Evolutionary conservation across 2,329 filamentous ascomycete species (phyloP).

Genomic region (Colletotrichum horii): DNA sequence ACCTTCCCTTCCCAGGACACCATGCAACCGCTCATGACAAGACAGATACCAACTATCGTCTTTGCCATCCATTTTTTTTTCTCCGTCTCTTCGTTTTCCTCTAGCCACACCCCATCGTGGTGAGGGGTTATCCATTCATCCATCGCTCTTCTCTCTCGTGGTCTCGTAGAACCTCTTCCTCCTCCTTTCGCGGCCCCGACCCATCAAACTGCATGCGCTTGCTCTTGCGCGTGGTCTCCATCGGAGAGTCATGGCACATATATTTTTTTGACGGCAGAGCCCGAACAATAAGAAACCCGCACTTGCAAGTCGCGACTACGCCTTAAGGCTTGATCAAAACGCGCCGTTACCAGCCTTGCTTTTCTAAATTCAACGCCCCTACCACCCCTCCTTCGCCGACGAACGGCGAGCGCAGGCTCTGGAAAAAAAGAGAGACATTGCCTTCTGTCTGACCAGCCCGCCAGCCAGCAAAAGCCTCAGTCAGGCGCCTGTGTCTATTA

Average conservation of each 20-base stretch:
- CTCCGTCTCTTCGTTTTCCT: background rate
- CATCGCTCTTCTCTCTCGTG: background rate
- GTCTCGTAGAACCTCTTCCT: background rate
- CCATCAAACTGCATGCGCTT: conserved; percentile 1
- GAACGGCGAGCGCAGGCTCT: background rate
- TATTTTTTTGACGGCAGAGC: conserved; percentile 10
- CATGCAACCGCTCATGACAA: background rate
- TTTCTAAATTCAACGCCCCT: background rate
- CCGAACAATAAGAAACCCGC: conserved; percentile 1
- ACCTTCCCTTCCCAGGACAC: conserved; percentile 7
- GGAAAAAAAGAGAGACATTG: conserved; percentile 3
- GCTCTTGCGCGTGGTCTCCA: background rate
- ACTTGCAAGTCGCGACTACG: background rate
- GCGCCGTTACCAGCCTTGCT: conserved; percentile 11
- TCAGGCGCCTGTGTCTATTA: conserved; percentile 23
- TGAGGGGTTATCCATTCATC: background rate
- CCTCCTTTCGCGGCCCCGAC: background rate
- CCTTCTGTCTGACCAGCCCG: conserved; percentile 9
- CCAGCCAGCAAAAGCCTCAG: conserved; percentile 19
- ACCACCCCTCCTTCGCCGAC: background rate
- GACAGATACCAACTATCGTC: background rate
- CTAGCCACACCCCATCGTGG: background rate
- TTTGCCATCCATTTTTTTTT: background rate
- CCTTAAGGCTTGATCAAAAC: conserved; percentile 15
- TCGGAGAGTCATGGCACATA: conserved; percentile 8